Conservation (phyloP, 2,329 filamentous ascomycete species). For the Beauveria scarabaeidicola region DNA sequence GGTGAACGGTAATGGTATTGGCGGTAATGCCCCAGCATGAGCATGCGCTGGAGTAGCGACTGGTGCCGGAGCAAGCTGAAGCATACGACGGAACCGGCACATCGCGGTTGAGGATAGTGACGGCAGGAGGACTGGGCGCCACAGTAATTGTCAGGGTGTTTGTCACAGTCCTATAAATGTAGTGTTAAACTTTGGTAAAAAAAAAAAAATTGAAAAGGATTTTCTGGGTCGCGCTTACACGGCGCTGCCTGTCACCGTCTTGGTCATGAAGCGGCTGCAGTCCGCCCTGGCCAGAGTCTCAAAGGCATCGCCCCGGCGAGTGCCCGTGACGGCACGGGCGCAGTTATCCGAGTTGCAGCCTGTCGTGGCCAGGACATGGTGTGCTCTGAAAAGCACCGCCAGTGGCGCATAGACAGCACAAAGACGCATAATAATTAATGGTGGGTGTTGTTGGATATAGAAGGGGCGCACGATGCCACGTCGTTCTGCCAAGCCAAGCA, state of each 20-base stretch:
- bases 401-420: neutral
- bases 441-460: neutral
- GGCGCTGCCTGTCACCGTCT: neutral
- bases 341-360: conserved; percentile 5
- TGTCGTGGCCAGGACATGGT: neutral
- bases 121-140: neutral
- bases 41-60: conserved; percentile 20
- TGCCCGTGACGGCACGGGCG: conserved; percentile 11
- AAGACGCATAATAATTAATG: neutral
- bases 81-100: conserved; percentile 18
- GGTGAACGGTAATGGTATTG: conserved; percentile 13
- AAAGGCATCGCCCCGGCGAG: neutral
- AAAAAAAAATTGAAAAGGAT: no score
- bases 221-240: neutral
- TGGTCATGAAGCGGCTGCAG: conserved; percentile 8
- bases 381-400: neutral
- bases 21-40: conserved; percentile 20
- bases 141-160: neutral
- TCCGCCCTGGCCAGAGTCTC: neutral
- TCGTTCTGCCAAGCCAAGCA: neutral
- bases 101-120: neutral
- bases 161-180: neutral
- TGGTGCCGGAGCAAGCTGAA: conserved; percentile 15
- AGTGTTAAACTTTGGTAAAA: neutral
- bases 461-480: neutral